Base-by-base conservation (phyloP, 306 rosid species). In the Sphenostylis stenocarpa region DNA sequence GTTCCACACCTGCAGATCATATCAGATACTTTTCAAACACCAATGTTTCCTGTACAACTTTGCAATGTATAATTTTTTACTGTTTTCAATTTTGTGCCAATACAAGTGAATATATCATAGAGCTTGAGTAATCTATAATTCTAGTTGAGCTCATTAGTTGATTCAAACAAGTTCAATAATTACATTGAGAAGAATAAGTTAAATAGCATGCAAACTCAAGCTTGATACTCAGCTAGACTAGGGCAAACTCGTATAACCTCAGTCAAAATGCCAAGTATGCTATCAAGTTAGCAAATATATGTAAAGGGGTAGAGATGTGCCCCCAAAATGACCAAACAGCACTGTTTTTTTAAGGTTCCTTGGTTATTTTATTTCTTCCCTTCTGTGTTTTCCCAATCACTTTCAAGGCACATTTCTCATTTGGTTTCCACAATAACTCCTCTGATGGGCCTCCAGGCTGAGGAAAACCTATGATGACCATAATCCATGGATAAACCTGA, bases 21-120 rank as follows among this genome's bases (percentile, higher is more conserved):
- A 73, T 65, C 24, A 38, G 31, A 65, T 80, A 33, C 64, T 44
- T 34, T n/a, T 73, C 16, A 2, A 66, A 73, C 47, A 55, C 70
- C 51, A 56, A 26, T 8, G 1, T 4, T 31, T 44, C 44, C 62
- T 67, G 7, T 19, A 41, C 47, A 13, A 56, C 11, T 39, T 52
- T 53, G 41, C 52, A 72, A 29, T 47, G 12, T 39, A 72, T 41
- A 48, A 39, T 17, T 71, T n/a, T 79, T 52, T 33, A 36, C 10
- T 11, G 12, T 7, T 62, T 31, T 33, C 20, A 49, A 51, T 70
- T 31, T 13, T 49, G 33, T 12, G 45, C 28, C 23, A 75, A 31
- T 55, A 33, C 21, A 56, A 67, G 64, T 34, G 43, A 67, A 67
- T 73, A 67, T 31, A 21, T 16, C 53, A 29, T 7, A 74, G 66